These are phyloP conservation scores for Phialophora expanda DNA, from an alignment of 2,329 filamentous ascomycete genomes.

Conservation along the genomic window DNA sequence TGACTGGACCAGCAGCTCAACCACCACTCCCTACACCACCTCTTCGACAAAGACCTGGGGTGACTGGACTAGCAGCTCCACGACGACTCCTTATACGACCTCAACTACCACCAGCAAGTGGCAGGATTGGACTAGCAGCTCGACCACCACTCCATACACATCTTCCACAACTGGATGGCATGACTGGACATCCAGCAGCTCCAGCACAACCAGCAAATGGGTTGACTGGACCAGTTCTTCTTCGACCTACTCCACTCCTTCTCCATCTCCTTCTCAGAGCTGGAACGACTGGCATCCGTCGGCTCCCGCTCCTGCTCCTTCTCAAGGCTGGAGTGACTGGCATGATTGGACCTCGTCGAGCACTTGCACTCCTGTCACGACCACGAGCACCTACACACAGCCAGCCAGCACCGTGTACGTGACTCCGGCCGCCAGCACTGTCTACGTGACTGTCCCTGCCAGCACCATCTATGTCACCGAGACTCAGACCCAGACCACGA, in stretches of 20 bases:
- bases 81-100: neutral
- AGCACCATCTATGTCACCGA: slow-evolving; percentile 17
- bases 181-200: slow-evolving; percentile 1
- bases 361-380: slow-evolving; percentile 4
- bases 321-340: slow-evolving; percentile 19
- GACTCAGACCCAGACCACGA: slow-evolving; percentile 9
- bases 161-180: neutral
- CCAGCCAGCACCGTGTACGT: slow-evolving; percentile 13
- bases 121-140: slow-evolving; percentile 10
- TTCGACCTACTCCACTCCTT: neutral
- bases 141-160: slow-evolving; percentile 1
- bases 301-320: slow-evolving; percentile 4
- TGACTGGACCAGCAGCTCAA: neutral
- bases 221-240: slow-evolving; percentile 14
- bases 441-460: neutral
- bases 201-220: slow-evolving; percentile 11
- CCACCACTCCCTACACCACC: neutral
- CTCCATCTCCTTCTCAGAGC: neutral
- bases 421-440: slow-evolving; percentile 1
- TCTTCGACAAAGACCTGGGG: neutral
- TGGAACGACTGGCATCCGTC: slow-evolving; percentile 15
- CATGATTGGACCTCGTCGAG: slow-evolving; percentile 14
- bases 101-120: slow-evolving; percentile 7
- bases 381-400: slow-evolving; percentile 12
- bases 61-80: neutral